Evolutionary conservation across 2,329 filamentous ascomycete genomes (phyloP).

Genomic region (Colletotrichum kahawae): DNA sequence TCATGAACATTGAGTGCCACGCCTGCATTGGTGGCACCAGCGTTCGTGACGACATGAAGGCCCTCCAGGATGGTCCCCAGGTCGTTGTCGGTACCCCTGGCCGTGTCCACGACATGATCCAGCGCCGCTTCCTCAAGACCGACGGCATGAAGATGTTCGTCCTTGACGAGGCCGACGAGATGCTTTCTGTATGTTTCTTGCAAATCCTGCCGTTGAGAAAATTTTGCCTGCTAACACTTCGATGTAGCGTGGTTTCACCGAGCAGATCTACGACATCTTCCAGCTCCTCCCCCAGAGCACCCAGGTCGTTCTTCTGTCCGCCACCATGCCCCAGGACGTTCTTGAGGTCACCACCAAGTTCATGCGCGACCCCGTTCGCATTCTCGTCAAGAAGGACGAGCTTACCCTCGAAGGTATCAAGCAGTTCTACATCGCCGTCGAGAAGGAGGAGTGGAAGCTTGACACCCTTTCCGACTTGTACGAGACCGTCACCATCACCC

Average conservation of each 20-base stretch:
- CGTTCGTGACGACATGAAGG: slow-evolving; percentile 98
- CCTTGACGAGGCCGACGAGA: slow-evolving; percentile 98
- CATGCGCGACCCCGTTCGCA: slow-evolving; percentile 99
- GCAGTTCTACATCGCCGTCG: slow-evolving; percentile 99
- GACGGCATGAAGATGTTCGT: slow-evolving; percentile 99
- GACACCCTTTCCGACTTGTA: slow-evolving; percentile 98
- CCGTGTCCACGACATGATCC: slow-evolving; percentile 99
- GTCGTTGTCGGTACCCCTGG: slow-evolving; percentile 97
- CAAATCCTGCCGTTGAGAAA: slow-evolving; percentile 12
- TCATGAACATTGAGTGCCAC: slow-evolving; percentile 99
- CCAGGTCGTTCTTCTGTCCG: slow-evolving; percentile 97
- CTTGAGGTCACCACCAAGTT: slow-evolving; percentile 99
- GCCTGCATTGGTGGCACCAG: slow-evolving; percentile 99
- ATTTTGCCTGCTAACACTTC: slow-evolving; percentile 34
- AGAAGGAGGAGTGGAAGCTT: slow-evolving; percentile 99
- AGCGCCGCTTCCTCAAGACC: slow-evolving; percentile 95
- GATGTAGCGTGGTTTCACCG: slow-evolving; percentile 89
- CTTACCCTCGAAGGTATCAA: slow-evolving; percentile 99
- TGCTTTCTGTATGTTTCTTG: slow-evolving; percentile 77
- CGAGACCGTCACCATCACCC: slow-evolving; percentile 99
- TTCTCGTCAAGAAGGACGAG: slow-evolving; percentile 99
- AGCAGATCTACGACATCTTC: slow-evolving; percentile 99
- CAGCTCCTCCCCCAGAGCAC: slow-evolving; percentile 97
- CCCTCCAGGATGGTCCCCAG: slow-evolving; percentile 93
- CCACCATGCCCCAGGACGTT: slow-evolving; percentile 98